phyloP scores from a whole-genome alignment of 2,329 filamentous ascomycete species.

The Cladorrhinum sp. region DNA sequence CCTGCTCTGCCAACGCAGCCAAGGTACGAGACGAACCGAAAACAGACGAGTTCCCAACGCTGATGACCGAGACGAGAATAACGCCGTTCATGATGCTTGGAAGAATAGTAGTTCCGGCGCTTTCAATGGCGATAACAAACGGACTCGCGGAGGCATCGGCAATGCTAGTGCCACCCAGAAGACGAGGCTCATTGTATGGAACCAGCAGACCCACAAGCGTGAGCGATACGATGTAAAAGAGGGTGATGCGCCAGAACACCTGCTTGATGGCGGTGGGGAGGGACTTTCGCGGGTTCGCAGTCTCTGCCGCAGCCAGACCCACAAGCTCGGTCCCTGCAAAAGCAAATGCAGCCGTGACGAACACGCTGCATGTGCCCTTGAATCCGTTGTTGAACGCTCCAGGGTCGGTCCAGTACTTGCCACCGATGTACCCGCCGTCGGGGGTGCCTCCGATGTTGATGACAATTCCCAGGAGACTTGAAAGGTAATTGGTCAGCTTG shows the following conservation, averaged over 20 bases:
- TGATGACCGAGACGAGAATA: constrained; percentile 57
- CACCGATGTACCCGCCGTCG: constrained; percentile 48
- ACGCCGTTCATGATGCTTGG: constrained; percentile 58
- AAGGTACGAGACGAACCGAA: constrained; percentile 60
- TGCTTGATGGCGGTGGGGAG: constrained; percentile 84
- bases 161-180: constrained; percentile 48
- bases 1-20: constrained; percentile 56
- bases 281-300: constrained; percentile 65
- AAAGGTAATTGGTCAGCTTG: not conserved
- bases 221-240: constrained; percentile 54
- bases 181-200: constrained; percentile 42
- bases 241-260: constrained; percentile 58
- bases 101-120: constrained; percentile 50
- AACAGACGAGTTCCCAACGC: constrained; percentile 56
- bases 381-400: constrained; percentile 68
- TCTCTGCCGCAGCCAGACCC: constrained; percentile 71
- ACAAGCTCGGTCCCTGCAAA: constrained; percentile 73
- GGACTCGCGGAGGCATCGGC: constrained; percentile 47
- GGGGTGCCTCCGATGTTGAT: constrained; percentile 54
- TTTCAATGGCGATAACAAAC: constrained; percentile 56
- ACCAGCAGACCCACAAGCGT: constrained; percentile 52
- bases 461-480: constrained; percentile 29
- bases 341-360: constrained; percentile 70
- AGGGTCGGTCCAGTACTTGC: constrained; percentile 48
- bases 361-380: constrained; percentile 68